Base-by-base conservation (phyloP, 495 filamentous ascomycete species). In the Lepidopterella palustris region DNA sequence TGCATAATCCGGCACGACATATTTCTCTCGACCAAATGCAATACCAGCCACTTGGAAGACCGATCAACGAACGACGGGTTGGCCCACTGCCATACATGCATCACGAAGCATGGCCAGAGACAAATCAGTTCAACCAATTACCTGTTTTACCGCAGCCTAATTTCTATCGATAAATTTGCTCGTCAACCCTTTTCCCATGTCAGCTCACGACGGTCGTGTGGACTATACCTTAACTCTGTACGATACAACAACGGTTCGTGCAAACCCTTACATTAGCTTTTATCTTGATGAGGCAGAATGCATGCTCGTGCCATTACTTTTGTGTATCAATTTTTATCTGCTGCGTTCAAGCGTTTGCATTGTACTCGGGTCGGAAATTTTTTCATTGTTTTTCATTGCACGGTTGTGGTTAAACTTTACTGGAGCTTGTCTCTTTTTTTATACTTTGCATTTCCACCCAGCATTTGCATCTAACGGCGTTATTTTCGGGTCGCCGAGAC, bases 31-130 rank as follows among this genome's bases (percentile, higher is more conserved):
- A 89, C 64, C 89, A 96, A 74, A 96, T 98, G 90, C 93, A 96
- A 67, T 98, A 97, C 64, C 92, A 95, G 66, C 89, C 92, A 4
- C 74, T 98, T 8, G 88, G 89, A 3, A 89, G 89, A 68, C 72
- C 80, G 8, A 79, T 82, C 3, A 82, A 85, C 52, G 89, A 96
- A 60, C 81, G 85, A 53, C 85, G 87, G 57, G 87, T 87, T 4
- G 93, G 93, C 15, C 80, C 89, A 25, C 80, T 98, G 10, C 93
- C 93, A 11, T 92, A 95, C 59, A 63, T 73, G 28, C 61, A 73
- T 25, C 68, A 72, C 28, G 68, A 70, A 21, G 57, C 70, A 13
- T 76, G 71, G 71, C 63, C 70, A 4, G 48, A 69, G 24, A 54
- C 63, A 26, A 59, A 74, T 39, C 45, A 52, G 13, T 55, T 67